These are phyloP conservation scores for Tetradesmus obliquus DNA, from an alignment of 139 green algal species.

Conservation along the genomic window DNA sequence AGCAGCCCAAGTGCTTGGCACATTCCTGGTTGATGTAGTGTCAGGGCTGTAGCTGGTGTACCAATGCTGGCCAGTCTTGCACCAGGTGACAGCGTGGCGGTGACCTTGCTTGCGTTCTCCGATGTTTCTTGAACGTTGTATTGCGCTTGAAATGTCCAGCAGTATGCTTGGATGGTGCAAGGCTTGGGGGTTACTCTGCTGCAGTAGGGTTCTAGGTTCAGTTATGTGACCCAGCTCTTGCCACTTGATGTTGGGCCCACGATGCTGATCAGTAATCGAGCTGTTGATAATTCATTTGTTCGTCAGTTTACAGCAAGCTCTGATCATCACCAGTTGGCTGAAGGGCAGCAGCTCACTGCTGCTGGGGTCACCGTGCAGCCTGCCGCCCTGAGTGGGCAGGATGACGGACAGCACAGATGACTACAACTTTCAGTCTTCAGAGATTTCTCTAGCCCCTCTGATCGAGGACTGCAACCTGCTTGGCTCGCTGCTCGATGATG, in stretches of 20 bases:
- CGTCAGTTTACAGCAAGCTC: not conserved
- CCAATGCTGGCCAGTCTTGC: no score
- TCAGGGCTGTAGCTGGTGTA: no score
- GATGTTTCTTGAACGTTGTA: no score
- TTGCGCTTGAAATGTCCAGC: not conserved
- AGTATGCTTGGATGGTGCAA: not conserved
- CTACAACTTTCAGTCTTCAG: slow-evolving; percentile 31
- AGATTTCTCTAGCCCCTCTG: slow-evolving; percentile 51
- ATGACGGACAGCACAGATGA: slow-evolving; percentile 50
- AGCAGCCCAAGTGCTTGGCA: no score
- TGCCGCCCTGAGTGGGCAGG: not conserved
- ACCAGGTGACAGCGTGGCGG: no score
- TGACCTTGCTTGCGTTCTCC: no score
- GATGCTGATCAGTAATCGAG: not conserved
- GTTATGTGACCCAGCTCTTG: not conserved
- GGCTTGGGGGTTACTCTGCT: not conserved
- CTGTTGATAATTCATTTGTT: not conserved
- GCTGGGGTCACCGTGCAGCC: not conserved
- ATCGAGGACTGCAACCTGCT: slow-evolving; percentile 93
- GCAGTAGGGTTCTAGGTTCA: not conserved
- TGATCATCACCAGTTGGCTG: not conserved
- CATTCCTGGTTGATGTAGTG: no score
- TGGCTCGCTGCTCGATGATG: slow-evolving; percentile 84
- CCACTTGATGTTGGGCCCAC: not conserved
- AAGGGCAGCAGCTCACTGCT: not conserved